A percentile compares a stretch with the other conserved stretches of the same genome.
Evolutionary conservation across 805 yeast species (phyloP).

Genomic region (Candida sakaeoensis): DNA sequence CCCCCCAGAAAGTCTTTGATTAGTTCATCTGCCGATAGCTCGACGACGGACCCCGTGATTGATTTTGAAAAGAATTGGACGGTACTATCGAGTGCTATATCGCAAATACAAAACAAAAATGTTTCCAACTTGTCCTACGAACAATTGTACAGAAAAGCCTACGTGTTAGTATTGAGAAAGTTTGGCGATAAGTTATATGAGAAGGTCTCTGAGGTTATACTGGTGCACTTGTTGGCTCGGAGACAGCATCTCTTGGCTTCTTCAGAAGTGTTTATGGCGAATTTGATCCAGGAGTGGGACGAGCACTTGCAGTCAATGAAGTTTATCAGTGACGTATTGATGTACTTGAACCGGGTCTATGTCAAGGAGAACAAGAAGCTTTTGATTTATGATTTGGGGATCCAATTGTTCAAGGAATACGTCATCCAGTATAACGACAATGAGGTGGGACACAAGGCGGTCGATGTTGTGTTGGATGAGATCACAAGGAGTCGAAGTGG

Average conservation of each 20-base stretch:
- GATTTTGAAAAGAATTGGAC: slow-evolving; percentile 70
- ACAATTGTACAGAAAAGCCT: slow-evolving; percentile 74
- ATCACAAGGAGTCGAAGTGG: slow-evolving; percentile 52
- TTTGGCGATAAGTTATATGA: slow-evolving; percentile 64
- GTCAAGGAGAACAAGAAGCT: slow-evolving; percentile 65
- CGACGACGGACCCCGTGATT: slow-evolving; percentile 26
- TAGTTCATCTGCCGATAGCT: slow-evolving; percentile 16
- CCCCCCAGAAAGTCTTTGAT: slow-evolving; percentile 53
- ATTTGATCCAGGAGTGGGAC: slow-evolving; percentile 53
- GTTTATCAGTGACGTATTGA: slow-evolving; percentile 76
- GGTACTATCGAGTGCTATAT: slow-evolving; percentile 61
- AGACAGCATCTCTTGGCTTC: slow-evolving; percentile 17
- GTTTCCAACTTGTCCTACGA: slow-evolving; percentile 78
- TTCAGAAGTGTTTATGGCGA: slow-evolving; percentile 35
- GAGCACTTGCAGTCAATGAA: slow-evolving; percentile 71
- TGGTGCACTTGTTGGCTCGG: slow-evolving; percentile 37
- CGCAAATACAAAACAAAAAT: slow-evolving; percentile 65
- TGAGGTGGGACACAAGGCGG: slow-evolving; percentile 49
- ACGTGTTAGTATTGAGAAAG: slow-evolving; percentile 68
- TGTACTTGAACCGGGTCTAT: slow-evolving; percentile 84
- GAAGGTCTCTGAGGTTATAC: slow-evolving; percentile 49
- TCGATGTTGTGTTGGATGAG: slow-evolving; percentile 49
- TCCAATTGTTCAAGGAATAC: slow-evolving; percentile 59
- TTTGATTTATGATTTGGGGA: slow-evolving; percentile 69
- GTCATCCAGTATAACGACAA: slow-evolving; percentile 50